These are phyloP conservation scores for Mitragyna speciosa DNA, from an alignment of 257 asterid genomes.

Conservation along the genomic window DNA sequence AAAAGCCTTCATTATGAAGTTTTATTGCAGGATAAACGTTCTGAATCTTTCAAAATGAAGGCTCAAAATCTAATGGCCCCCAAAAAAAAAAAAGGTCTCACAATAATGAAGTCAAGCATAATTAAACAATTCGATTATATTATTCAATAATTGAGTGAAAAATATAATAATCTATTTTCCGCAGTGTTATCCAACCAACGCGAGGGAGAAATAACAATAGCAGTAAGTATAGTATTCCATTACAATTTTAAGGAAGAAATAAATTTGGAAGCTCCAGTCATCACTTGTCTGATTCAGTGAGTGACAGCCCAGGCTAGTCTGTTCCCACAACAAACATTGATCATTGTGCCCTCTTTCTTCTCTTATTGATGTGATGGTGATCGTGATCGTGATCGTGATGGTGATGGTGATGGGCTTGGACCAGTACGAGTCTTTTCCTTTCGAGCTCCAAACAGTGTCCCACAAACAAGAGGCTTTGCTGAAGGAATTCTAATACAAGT, in stretches of 20 bases:
- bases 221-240: background rate
- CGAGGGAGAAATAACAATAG: background rate
- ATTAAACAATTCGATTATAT: background rate
- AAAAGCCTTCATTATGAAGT: too few relatives aligned
- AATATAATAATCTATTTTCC: background rate
- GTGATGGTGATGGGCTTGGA: conserved; percentile 19
- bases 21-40: too few relatives aligned
- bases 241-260: conserved; percentile 10
- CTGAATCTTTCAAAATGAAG: too few relatives aligned
- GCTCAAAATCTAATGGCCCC: too few relatives aligned
- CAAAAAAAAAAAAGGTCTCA: too few relatives aligned
- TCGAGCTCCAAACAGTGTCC: conserved; percentile 35
- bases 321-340: conserved; percentile 13
- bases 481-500: conserved; percentile 79
- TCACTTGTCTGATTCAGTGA: conserved; percentile 27
- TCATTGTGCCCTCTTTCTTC: conserved; percentile 7
- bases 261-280: conserved; percentile 25
- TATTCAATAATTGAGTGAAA: background rate
- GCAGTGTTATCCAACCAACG: background rate
- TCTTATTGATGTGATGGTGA: conserved; percentile 10
- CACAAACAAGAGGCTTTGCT: conserved; percentile 58
- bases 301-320: conserved; percentile 24
- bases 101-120: background rate
- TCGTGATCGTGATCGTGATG: too few relatives aligned
- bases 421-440: background rate